Evolutionary conservation across 345 rosid genomes (phyloP), one percentile per base, ranked within the genome.

Genomic region (Hibiscus syriacus): DNA sequence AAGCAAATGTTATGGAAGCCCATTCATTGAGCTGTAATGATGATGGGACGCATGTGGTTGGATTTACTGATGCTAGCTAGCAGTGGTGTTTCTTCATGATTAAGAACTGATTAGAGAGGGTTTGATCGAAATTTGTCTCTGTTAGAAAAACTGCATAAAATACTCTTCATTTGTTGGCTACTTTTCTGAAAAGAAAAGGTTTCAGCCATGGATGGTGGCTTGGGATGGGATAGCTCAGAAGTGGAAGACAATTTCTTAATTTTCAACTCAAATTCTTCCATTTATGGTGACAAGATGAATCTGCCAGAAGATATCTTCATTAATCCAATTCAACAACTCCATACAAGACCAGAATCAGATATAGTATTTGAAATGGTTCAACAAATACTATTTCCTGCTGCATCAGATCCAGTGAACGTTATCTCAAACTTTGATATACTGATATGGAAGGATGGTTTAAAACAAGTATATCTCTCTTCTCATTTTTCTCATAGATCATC

Each of bases 191-290:
- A 45, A 46, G 34, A 67, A 34, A 3, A 11, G 13, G 46, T 45
- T 57, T 39, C 25, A 68, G 68, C 65, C 27, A 86, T 86, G 95
- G 91, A 86, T 72, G n/a, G n/a, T n/a, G 76, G 83, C 58, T 70
- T 86, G 70, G 77, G 80, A 41, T 77, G 80, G 80, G 70, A 70
- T 27, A 78, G 78, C 29, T 77, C 83, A 49, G 53, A 73, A 20
- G 25, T 62, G 50, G 73, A 73, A 41, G 81, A 70, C 50, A 67
- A 48, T 30, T 55, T 78, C 54, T 36, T 72, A 50, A 22, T 68
- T 22, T 62, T 79, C 30, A 74, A 58, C 70, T 55, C 82, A 67
- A 72, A 53, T 54, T 66, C 59, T 36, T 76, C 72, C 64, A 39
- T 56, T 16, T 75, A 63, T 46, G 70, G 50, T 58, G 74, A 52